phyloP scores from a whole-genome alignment of 352 stramenopile species.

The Globisporangium lucens region DNA sequence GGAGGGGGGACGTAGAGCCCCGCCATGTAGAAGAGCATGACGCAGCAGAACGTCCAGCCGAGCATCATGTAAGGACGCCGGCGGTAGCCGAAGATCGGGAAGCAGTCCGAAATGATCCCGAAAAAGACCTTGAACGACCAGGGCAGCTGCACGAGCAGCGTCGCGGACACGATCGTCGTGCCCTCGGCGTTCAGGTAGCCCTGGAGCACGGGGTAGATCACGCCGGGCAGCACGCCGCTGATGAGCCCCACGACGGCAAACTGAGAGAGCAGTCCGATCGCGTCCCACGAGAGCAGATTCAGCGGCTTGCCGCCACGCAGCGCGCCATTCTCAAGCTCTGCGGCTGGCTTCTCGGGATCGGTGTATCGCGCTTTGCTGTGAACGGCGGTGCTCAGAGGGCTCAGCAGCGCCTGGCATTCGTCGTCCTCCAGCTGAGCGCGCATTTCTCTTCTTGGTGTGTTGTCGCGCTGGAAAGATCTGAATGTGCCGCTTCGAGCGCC shows the following conservation, averaged over 20 bases:
- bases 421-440: conserved; percentile 9
- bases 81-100: conserved; percentile 52
- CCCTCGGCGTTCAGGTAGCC: conserved; percentile 55
- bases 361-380: conserved; percentile 2
- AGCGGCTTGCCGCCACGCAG: conserved; percentile 29
- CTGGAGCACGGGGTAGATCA: conserved; percentile 60
- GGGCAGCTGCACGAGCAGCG: conserved; percentile 43
- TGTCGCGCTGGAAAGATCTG: background rate
- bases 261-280: conserved; percentile 40
- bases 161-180: conserved; percentile 47
- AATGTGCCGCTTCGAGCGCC: background rate
- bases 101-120: conserved; percentile 58
- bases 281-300: conserved; percentile 28
- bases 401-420: conserved; percentile 12
- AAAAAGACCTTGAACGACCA: conserved; percentile 67
- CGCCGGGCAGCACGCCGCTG: conserved; percentile 34
- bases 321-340: conserved; percentile 25
- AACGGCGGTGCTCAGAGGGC: background rate
- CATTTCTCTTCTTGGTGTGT: conserved; percentile 4
- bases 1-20: conserved; percentile 27
- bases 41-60: conserved; percentile 45
- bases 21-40: conserved; percentile 52
- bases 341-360: background rate
- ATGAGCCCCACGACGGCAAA: conserved; percentile 57
- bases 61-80: conserved; percentile 58